A percentile compares a stretch with the other conserved stretches of the same genome.
phyloP scores from a whole-genome alignment of 805 yeast genomes.

The Yamadazyma paraphyllophila region DNA sequence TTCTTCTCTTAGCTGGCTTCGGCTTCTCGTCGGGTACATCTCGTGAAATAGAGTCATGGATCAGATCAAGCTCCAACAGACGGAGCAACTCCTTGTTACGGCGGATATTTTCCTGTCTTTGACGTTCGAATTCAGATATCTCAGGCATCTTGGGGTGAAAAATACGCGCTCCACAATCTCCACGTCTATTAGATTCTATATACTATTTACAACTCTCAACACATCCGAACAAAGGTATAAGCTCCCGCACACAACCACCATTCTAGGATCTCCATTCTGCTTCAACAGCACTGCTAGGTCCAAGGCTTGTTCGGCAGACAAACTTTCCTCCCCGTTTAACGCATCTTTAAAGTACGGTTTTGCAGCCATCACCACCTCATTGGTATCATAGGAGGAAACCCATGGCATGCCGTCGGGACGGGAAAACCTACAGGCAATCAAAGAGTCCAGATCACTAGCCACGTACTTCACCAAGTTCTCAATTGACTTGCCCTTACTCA shows the following conservation, averaged over 20 bases:
- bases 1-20: conserved; percentile 22
- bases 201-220: conserved; percentile 19
- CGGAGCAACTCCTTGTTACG: conserved; percentile 75
- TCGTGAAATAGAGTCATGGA: conserved; percentile 51
- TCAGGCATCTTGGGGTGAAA: conserved; percentile 16
- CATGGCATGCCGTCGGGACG: conserved; percentile 92
- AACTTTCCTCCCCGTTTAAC: conserved; percentile 9
- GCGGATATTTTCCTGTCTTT: conserved; percentile 74
- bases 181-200: not conserved
- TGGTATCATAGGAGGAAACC: conserved; percentile 54
- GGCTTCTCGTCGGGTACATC: conserved; percentile 34
- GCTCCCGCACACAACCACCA: conserved; percentile 41
- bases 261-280: conserved; percentile 22
- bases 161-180: not conserved
- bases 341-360: conserved; percentile 13
- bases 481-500: conserved; percentile 71
- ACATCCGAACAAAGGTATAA: conserved; percentile 43
- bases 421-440: conserved; percentile 64
- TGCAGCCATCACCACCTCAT: conserved; percentile 22
- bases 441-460: conserved; percentile 49
- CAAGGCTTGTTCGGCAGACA: conserved; percentile 14
- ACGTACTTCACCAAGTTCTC: conserved; percentile 50
- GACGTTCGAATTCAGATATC: conserved; percentile 66
- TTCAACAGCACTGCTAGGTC: conserved; percentile 12
- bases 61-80: conserved; percentile 63